phyloP scores from a whole-genome alignment of 306 rosid species.

The Inga laurina region DNA sequence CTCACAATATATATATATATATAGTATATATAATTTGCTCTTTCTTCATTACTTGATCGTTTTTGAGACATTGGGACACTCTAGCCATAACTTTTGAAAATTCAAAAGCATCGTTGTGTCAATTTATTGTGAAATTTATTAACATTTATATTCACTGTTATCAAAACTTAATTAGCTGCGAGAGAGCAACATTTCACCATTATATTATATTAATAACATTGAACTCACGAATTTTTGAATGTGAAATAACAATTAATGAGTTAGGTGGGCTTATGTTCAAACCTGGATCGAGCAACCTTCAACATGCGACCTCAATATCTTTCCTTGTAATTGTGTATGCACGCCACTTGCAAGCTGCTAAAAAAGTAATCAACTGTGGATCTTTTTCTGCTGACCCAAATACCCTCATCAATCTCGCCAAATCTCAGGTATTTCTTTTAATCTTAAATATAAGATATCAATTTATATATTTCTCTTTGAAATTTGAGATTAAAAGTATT shows the following conservation, averaged over 20 bases:
- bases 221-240: background rate
- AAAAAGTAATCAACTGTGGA: conserved; percentile 28
- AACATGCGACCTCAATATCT: conserved; percentile 38
- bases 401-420: conserved; percentile 34
- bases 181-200: no score
- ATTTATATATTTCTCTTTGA: no score
- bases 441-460: no score
- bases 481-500: no score
- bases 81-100: no score
- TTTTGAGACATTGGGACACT: background rate
- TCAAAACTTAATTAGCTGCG: no score
- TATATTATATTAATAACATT: no score
- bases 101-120: background rate
- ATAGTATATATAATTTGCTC: no score
- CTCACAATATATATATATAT: no score
- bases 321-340: conserved; percentile 52
- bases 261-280: conserved; percentile 53
- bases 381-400: conserved; percentile 6
- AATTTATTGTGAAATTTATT: no score
- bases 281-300: conserved; percentile 43
- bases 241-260: background rate
- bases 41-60: background rate
- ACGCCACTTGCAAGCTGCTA: conserved; percentile 12
- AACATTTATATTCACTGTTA: background rate
- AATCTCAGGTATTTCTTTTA: conserved; percentile 28